Evolutionary conservation across 2,329 filamentous ascomycete species (phyloP), one percentile per base, ranked within the genome.

Genomic region (Lachnellula arida): DNA sequence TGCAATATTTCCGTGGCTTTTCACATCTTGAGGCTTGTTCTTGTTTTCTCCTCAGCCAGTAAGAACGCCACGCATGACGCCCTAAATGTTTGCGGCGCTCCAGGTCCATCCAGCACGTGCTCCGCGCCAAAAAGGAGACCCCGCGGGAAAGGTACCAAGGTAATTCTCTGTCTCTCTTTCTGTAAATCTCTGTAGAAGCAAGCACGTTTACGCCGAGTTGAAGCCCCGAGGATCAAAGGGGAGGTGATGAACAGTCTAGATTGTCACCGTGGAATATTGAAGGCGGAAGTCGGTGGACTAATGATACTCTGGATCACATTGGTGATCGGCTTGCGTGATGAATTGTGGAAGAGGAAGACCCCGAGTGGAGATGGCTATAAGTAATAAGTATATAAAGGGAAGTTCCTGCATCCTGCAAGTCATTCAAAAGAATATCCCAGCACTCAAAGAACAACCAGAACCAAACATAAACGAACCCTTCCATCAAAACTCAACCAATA

Each of bases 101-200:
- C 28, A 17, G 11, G 15, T 47, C 43, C 39, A 53, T 47, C 43
- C 39, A 53, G 44, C 51, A 53, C 34, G 32, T 48, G 43, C 51
- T 53, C 19, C 37, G 19, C 25, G n/a, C 23, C 43, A 52, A 19
- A 32, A 49, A 28, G 46, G 34, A 49, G 23, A 34, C 9, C 6
- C 28, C 46, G 5, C n/a, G 46, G 46, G 28, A 49, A 34, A 37
- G 34, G 15, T 35, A 35, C 28, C 6, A 35, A 37, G 19, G 15
- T 14, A 35, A 49, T 28, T 37, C 9, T 34, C 2, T 5, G 7
- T 43, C n/a, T 43, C 37, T 32, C 46, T 4, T 49, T 35, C 34
- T 28, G 14, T 14, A 17, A 8, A 12, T 23, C 11, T 49, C 28
- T 3, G 3, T 15, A 8, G 17, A 19, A 19, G 4, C 4, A 25